Conservation (phyloP, 331 rosid species). For the Rhamnella rubrinervis region DNA sequence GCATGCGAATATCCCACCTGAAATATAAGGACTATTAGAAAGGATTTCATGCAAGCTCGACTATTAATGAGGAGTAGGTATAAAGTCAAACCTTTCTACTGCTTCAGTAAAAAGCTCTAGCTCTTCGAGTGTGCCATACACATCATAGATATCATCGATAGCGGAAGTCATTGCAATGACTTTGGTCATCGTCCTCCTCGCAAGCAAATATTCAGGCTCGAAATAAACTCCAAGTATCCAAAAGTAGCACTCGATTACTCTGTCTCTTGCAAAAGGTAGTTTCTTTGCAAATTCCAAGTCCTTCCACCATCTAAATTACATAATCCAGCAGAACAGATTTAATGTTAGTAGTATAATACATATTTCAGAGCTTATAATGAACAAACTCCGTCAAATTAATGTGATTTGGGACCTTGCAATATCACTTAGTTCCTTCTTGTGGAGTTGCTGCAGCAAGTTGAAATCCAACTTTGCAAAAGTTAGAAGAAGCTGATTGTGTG, state of each 20-base stretch:
- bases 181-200: slow-evolving; percentile 26
- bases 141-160: slow-evolving; percentile 53
- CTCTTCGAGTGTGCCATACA: slow-evolving; percentile 38
- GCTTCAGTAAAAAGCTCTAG: slow-evolving; percentile 39
- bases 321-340: background rate
- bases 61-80: background rate
- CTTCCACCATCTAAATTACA: slow-evolving; percentile 11
- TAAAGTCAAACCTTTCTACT: slow-evolving; percentile 26
- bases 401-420: slow-evolving; percentile 20
- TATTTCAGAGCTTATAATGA: background rate
- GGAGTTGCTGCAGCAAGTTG: slow-evolving; percentile 31
- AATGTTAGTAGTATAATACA: background rate
- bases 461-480: slow-evolving; percentile 36
- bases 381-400: too few species aligned
- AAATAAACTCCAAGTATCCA: slow-evolving; percentile 27
- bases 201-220: slow-evolving; percentile 24
- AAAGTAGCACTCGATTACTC: slow-evolving; percentile 41
- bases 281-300: slow-evolving; percentile 1
- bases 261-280: slow-evolving; percentile 37
- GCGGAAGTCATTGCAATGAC: slow-evolving; percentile 11
- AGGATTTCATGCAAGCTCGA: too few species aligned
- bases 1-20: slow-evolving; percentile 42
- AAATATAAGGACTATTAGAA: background rate
- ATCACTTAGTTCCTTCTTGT: slow-evolving; percentile 28
- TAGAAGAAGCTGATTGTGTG: slow-evolving; percentile 6